These are phyloP conservation scores for Podaxis sp. DNA, from an alignment of 768 basidiomycete species.

Conservation along the genomic window DNA sequence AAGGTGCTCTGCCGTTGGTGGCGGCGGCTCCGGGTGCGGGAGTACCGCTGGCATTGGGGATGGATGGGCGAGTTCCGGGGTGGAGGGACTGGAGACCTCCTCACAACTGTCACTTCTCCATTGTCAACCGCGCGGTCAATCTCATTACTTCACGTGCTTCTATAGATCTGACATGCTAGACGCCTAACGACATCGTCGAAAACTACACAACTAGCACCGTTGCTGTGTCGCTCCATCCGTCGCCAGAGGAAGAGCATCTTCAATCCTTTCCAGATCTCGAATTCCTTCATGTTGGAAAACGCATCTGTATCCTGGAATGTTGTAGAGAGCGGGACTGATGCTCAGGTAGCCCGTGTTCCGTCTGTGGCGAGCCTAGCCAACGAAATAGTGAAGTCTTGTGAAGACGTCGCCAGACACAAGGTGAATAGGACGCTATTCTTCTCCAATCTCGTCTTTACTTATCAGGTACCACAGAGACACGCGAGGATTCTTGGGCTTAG, in stretches of 20 bases:
- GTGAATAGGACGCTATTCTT: constrained; percentile 23
- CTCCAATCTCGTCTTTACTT: neutral
- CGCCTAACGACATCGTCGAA: neutral
- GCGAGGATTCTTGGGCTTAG: constrained; percentile 38
- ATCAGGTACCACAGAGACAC: constrained; percentile 32
- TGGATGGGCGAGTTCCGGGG: constrained; percentile 64
- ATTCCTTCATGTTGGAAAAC: constrained; percentile 9
- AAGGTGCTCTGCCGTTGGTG: constrained; percentile 20
- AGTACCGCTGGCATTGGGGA: constrained; percentile 43
- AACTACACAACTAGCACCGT: neutral
- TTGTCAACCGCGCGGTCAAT: neutral
- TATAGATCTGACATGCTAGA: neutral
- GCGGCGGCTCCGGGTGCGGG: constrained; percentile 10
- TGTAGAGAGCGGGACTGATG: constrained; percentile 42
- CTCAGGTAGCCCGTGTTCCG: constrained; percentile 41
- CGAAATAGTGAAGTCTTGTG: constrained; percentile 42
- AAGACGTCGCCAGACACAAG: constrained; percentile 48
- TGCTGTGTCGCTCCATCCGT: neutral
- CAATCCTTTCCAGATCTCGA: neutral
- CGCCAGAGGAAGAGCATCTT: neutral
- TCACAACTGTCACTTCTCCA: too few species aligned
- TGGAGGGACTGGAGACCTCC: constrained; percentile 64
- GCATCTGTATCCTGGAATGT: constrained; percentile 23
- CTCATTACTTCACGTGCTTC: neutral
- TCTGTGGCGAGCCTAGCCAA: constrained; percentile 41